A percentile compares a stretch with the other conserved stretches of the same genome.
These are phyloP conservation scores for Candida glucosophila DNA, from an alignment of 1,139 yeast species.

Conservation along the genomic window DNA sequence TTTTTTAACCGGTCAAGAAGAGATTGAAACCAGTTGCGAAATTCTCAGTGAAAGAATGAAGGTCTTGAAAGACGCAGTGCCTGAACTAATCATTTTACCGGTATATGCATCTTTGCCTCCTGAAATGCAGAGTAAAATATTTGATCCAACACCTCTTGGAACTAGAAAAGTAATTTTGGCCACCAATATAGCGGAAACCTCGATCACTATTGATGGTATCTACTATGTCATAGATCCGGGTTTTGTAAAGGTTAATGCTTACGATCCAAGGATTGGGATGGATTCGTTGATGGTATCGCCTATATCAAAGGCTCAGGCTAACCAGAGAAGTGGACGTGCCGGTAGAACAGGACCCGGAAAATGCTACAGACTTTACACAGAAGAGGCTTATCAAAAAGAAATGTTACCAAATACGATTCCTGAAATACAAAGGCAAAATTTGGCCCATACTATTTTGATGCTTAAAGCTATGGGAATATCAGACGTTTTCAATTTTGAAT, in stretches of 20 bases:
- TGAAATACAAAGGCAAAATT: slow-evolving; percentile 86
- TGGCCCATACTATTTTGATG: slow-evolving; percentile 79
- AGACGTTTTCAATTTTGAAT: slow-evolving; percentile 71
- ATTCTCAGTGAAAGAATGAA: slow-evolving; percentile 59
- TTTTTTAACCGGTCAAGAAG: slow-evolving; percentile 88
- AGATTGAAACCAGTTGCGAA: slow-evolving; percentile 85
- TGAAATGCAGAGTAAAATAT: slow-evolving; percentile 63
- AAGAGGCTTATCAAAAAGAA: slow-evolving; percentile 58
- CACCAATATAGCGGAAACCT: slow-evolving; percentile 77
- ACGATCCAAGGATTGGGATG: slow-evolving; percentile 71
- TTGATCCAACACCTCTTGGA: slow-evolving; percentile 68
- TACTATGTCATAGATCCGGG: slow-evolving; percentile 76
- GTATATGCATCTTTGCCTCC: slow-evolving; percentile 76
- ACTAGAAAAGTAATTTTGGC: slow-evolving; percentile 68
- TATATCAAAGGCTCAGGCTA: slow-evolving; percentile 76
- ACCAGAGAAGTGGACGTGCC: slow-evolving; percentile 77
- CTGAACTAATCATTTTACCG: slow-evolving; percentile 73
- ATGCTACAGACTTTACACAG: slow-evolving; percentile 69
- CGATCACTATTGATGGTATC: slow-evolving; percentile 74
- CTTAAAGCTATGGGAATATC: slow-evolving; percentile 93
- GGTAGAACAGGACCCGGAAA: slow-evolving; percentile 85
- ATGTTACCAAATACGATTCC: slow-evolving; percentile 84
- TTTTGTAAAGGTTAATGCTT: slow-evolving; percentile 68
- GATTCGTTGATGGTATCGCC: slow-evolving; percentile 67
- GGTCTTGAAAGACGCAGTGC: slow-evolving; percentile 51